Evolutionary conservation across 1,284 basidiomycete species (phyloP).

Genomic region (Albatrellus sp.): DNA sequence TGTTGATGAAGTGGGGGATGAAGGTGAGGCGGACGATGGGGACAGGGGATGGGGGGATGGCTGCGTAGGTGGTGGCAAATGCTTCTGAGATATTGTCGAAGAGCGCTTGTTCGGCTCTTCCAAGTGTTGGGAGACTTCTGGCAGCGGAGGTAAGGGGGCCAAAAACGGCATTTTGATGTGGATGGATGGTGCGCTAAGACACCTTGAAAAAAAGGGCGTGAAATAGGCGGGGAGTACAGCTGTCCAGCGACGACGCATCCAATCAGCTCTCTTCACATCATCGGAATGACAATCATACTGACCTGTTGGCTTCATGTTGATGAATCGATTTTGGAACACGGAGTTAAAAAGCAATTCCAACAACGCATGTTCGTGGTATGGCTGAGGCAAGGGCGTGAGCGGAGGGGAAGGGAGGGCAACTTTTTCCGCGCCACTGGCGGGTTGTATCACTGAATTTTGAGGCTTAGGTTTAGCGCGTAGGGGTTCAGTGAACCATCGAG

Average conservation of each 20-base stretch:
- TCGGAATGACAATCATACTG: conserved; percentile 11
- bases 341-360: conserved; percentile 53
- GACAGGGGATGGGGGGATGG: conserved; percentile 5
- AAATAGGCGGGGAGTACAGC: conserved; percentile 61
- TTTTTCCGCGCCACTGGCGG: conserved; percentile 3
- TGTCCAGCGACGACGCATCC: background rate
- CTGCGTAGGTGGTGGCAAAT: conserved; percentile 4
- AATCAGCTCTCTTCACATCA: background rate
- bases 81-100: background rate
- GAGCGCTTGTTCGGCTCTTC: conserved; percentile 14
- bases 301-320: conserved; percentile 54
- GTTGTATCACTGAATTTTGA: conserved; percentile 30
- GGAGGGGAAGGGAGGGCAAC: conserved; percentile 10
- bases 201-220: conserved; percentile 57
- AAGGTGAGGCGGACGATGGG: background rate
- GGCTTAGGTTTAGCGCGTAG: conserved; percentile 35
- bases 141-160: conserved; percentile 39
- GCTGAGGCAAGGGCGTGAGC: conserved; percentile 18
- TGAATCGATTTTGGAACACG: conserved; percentile 53
- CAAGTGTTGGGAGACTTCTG: conserved; percentile 22
- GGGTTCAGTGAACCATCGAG: conserved; percentile 54
- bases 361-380: conserved; percentile 45
- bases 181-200: conserved; percentile 45
- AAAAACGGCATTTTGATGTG: conserved; percentile 59
- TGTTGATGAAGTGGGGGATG: background rate